phyloP scores from a whole-genome alignment of 106 monocot species.

The Dactylorhiza incarnata region DNA sequence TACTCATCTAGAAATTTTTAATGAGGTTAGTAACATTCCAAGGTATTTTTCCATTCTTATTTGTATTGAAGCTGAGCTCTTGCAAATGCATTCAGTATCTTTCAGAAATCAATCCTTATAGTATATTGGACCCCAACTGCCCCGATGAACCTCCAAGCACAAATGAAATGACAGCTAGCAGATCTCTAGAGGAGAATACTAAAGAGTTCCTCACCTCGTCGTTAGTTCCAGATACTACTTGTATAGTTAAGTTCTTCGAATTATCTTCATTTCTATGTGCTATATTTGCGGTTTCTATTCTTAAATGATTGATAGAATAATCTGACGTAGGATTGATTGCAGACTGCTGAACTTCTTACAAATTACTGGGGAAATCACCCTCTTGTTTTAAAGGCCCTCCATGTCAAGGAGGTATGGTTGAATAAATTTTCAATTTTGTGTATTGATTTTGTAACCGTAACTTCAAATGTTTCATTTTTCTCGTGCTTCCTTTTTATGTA shows the following conservation, averaged over 20 bases:
- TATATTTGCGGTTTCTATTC: not conserved
- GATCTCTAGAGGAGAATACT: constrained; percentile 1
- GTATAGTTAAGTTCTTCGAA: constrained; percentile 6
- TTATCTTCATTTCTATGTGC: not conserved
- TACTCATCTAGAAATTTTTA: not conserved
- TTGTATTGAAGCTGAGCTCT: not conserved
- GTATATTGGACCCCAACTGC: constrained; percentile 9
- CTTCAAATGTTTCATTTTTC: not conserved
- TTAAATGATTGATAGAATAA: not conserved
- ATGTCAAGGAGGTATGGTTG: constrained; percentile 32
- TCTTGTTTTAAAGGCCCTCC: constrained; percentile 30
- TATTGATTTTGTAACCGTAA: not conserved
- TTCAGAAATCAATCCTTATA: constrained; percentile 3
- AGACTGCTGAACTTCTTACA: constrained; percentile 18
- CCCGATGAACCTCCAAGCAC: constrained; percentile 2
- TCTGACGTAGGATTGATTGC: not conserved
- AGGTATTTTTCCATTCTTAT: not conserved
- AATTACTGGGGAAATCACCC: constrained; percentile 38
- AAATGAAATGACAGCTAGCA: not conserved
- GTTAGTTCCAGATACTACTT: not conserved
- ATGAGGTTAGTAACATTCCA: not conserved
- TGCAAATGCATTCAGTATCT: constrained; percentile 5
- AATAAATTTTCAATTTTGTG: not conserved
- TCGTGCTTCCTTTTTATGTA: too few relatives aligned
- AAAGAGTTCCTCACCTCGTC: not conserved